These are phyloP conservation scores for Claviceps cyperi DNA, from an alignment of 2,329 filamentous ascomycete species.

Conservation along the genomic window DNA sequence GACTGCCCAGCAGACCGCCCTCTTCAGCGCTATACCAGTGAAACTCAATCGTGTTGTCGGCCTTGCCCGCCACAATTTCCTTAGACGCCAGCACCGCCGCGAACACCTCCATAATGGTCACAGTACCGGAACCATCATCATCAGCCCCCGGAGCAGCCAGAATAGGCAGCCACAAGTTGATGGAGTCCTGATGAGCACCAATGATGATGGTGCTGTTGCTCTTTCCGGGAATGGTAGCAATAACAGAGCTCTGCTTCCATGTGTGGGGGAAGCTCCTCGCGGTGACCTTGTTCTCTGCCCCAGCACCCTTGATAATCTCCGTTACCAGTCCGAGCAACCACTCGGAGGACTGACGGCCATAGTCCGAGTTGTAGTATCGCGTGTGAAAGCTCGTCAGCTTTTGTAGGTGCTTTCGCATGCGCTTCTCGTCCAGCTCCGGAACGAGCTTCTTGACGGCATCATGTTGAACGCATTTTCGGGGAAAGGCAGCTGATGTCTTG, in stretches of 20 bases:
- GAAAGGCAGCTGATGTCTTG: constrained; percentile 39
- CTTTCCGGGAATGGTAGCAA: constrained; percentile 79
- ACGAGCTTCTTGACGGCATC: constrained; percentile 53
- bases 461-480: constrained; percentile 49
- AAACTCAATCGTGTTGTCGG: constrained; percentile 81
- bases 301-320: constrained; percentile 54
- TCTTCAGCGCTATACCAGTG: constrained; percentile 94
- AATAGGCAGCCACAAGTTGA: constrained; percentile 80
- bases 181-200: constrained; percentile 87
- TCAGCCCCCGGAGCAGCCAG: constrained; percentile 85
- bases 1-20: constrained; percentile 72
- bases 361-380: constrained; percentile 66
- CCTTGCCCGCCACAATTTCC: constrained; percentile 54
- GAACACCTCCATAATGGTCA: constrained; percentile 88
- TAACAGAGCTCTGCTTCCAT: constrained; percentile 84
- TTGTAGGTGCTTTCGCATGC: constrained; percentile 66
- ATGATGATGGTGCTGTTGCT: constrained; percentile 76
- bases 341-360: constrained; percentile 69
- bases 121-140: constrained; percentile 83
- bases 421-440: constrained; percentile 53
- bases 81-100: constrained; percentile 63
- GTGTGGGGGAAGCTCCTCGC: constrained; percentile 64
- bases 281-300: constrained; percentile 52
- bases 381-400: constrained; percentile 69
- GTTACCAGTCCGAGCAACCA: constrained; percentile 73